Percentiles rank a stretch among this genome's conserved stretches.
These are phyloP conservation scores for Lichtheimia hyalospora DNA, from an alignment of 371 early-diverging fungal species.

Conservation along the genomic window DNA sequence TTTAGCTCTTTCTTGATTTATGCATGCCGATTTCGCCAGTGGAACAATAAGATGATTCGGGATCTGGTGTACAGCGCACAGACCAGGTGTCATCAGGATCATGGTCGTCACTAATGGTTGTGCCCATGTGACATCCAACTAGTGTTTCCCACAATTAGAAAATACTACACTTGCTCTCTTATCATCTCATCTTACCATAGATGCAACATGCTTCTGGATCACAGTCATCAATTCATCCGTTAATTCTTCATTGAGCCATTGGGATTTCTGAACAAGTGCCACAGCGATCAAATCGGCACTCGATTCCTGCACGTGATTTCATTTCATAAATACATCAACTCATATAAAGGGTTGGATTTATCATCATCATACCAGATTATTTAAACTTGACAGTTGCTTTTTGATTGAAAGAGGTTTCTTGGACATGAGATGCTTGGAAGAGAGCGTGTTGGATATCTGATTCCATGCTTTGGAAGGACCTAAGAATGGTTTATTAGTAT, in stretches of 20 bases:
- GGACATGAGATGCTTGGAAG: not conserved
- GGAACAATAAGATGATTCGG: too few relatives aligned
- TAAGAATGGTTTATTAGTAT: not conserved
- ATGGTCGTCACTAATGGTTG: not conserved
- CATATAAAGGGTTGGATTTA: too few relatives aligned
- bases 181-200: not conserved
- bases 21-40: too few relatives aligned
- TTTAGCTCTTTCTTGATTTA: too few relatives aligned
- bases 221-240: not conserved
- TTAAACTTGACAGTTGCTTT: not conserved
- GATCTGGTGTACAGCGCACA: not conserved
- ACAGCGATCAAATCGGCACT: not conserved
- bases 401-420: conserved; percentile 2
- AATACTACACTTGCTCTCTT: too few relatives aligned
- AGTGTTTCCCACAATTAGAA: not conserved
- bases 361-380: too few relatives aligned
- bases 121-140: not conserved
- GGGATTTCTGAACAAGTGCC: conserved; percentile 2
- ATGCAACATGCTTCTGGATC: not conserved
- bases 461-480: not conserved
- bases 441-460: not conserved
- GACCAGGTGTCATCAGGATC: not conserved
- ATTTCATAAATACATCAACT: too few relatives aligned
- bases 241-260: not conserved
- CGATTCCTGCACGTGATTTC: too few relatives aligned